Percentiles rank a stretch among this genome's conserved stretches.
Conservation (phyloP, 2,329 filamentous ascomycete species). For the Chaetomiaceae sp. region DNA sequence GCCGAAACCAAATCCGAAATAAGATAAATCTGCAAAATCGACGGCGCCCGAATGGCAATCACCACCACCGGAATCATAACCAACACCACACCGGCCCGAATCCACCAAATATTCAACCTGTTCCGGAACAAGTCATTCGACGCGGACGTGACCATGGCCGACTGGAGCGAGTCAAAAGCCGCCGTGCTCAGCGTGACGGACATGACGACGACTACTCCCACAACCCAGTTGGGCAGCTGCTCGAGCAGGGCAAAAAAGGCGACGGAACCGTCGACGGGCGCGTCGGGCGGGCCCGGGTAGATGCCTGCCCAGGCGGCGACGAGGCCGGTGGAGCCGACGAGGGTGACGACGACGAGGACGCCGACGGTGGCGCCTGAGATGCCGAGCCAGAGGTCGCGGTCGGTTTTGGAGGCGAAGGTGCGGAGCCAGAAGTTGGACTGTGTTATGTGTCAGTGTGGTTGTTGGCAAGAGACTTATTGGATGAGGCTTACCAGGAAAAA, state of each 20-base stretch:
- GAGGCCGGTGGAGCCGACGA: constrained; percentile 69
- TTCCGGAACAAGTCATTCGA: constrained; percentile 85
- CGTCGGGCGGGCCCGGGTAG: constrained; percentile 48
- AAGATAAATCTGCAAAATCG: constrained; percentile 75
- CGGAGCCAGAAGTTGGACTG: constrained; percentile 75
- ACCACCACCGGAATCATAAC: constrained; percentile 71
- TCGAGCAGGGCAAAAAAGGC: constrained; percentile 73
- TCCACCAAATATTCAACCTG: constrained; percentile 68
- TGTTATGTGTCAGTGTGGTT: background rate
- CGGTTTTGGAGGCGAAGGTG: constrained; percentile 73
- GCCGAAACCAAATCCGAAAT: constrained; percentile 78
- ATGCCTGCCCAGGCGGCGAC: constrained; percentile 76
- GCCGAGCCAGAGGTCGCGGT: constrained; percentile 73
- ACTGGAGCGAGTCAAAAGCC: constrained; percentile 76
- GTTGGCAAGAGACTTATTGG: too few relatives aligned
- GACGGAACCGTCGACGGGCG: constrained; percentile 59
- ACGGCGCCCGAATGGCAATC: constrained; percentile 68
- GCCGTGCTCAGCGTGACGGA: constrained; percentile 70
- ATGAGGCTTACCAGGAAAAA: constrained; percentile 59
- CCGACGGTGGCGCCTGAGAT: constrained; percentile 61
- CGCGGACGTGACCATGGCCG: constrained; percentile 78
- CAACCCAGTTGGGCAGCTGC: constrained; percentile 72
- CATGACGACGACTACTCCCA: constrained; percentile 78
- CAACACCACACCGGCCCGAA: constrained; percentile 64
- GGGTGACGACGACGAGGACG: constrained; percentile 64